Evolutionary conservation across 768 basidiomycete species (phyloP).

Genomic region (Amanita rimosa): DNA sequence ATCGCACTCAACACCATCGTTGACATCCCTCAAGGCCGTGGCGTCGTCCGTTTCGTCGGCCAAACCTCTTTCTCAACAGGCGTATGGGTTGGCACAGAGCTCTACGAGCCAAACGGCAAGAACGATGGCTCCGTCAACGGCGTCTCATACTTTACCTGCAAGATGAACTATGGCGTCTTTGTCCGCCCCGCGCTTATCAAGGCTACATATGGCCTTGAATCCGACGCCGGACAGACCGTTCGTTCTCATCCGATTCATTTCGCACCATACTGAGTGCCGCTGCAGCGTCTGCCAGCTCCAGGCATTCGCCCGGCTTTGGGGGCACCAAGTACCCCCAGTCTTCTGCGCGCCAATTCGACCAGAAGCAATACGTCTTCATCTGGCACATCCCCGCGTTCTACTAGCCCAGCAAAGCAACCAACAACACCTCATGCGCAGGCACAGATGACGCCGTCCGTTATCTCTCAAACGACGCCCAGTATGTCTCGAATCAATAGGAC

Average conservation of each 20-base stretch:
- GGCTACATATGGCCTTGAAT: constrained; percentile 37
- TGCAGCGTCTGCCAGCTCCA: constrained; percentile 14
- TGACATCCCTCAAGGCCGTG: constrained; percentile 68
- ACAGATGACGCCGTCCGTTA: constrained; percentile 12
- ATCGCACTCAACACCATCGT: constrained; percentile 59
- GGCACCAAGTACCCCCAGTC: constrained; percentile 37
- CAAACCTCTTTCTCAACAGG: constrained; percentile 76
- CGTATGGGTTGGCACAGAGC: constrained; percentile 92
- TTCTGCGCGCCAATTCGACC: constrained; percentile 27
- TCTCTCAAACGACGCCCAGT: constrained; percentile 13
- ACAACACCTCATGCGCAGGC: constrained; percentile 20
- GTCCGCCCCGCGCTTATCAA: constrained; percentile 80
- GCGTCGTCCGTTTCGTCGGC: constrained; percentile 80
- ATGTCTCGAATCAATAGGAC: constrained; percentile 16
- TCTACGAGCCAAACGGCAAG: constrained; percentile 79
- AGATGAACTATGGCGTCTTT: constrained; percentile 73
- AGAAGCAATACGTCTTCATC: constrained; percentile 35
- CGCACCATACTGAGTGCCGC: constrained; percentile 1
- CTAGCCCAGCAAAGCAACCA: constrained; percentile 45
- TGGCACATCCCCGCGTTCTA: constrained; percentile 46
- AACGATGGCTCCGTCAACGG: constrained; percentile 89
- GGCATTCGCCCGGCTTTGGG: constrained; percentile 23
- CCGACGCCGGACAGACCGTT: constrained; percentile 17
- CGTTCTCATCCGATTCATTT: not conserved
- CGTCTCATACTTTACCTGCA: constrained; percentile 73